Conservation (phyloP, 106 monocot genomes). For the Chionographis japonica region DNA sequence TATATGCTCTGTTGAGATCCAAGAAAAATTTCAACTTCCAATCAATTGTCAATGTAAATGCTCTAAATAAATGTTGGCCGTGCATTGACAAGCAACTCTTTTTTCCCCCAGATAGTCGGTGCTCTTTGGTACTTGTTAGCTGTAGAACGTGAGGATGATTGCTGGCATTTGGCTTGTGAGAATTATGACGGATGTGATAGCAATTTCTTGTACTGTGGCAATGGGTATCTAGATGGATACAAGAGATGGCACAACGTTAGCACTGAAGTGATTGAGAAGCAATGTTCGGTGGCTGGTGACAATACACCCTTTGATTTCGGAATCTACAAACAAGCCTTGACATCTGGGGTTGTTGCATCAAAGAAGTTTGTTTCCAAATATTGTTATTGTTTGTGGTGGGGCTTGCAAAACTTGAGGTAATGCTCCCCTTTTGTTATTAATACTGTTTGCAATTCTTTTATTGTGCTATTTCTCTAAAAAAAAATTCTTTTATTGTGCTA, state of each 20-base stretch:
- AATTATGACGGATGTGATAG: constrained; percentile 20
- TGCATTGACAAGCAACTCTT: neutral
- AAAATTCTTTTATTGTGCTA: neutral
- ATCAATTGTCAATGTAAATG: no score
- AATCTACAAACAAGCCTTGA: constrained; percentile 60
- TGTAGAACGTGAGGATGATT: constrained; percentile 75
- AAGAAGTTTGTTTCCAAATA: constrained; percentile 55
- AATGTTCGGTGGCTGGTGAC: constrained; percentile 30
- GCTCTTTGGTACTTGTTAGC: constrained; percentile 89
- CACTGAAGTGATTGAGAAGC: constrained; percentile 1
- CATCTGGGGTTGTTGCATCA: constrained; percentile 54
- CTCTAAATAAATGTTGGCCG: no score
- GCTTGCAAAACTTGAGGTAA: constrained; percentile 85
- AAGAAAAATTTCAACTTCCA: no score
- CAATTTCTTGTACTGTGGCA: constrained; percentile 51
- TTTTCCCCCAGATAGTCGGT: constrained; percentile 64
- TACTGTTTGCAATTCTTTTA: neutral
- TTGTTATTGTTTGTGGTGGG: constrained; percentile 88
- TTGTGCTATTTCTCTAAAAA: no score
- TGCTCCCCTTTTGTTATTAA: neutral
- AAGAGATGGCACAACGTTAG: constrained; percentile 29
- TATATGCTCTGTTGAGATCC: no score
- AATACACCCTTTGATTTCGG: constrained; percentile 53
- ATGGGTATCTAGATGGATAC: constrained; percentile 20
- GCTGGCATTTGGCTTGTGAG: constrained; percentile 59